Evolutionary conservation across 1,139 yeast genomes (phyloP).

Genomic region (Nakaseomyces kungkrabaensis): DNA sequence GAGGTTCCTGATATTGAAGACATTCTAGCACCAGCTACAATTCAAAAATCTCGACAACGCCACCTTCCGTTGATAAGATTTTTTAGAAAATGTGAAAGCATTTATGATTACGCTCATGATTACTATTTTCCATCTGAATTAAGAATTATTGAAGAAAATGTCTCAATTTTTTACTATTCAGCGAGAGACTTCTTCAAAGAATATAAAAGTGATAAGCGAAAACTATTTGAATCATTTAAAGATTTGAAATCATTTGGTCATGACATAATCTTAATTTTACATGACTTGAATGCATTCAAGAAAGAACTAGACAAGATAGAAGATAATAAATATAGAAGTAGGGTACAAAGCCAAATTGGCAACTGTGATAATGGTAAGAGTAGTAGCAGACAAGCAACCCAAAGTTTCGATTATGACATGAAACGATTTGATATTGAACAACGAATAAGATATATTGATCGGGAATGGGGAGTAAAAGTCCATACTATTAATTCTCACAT

Average conservation of each 20-base stretch:
- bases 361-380: slow-evolving; percentile 13
- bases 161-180: slow-evolving; percentile 37
- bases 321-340: slow-evolving; percentile 37
- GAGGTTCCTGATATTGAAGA: slow-evolving; percentile 12
- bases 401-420: slow-evolving; percentile 12
- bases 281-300: slow-evolving; percentile 40
- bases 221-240: slow-evolving; percentile 16
- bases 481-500: slow-evolving; percentile 25
- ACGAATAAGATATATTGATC: slow-evolving; percentile 18
- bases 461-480: slow-evolving; percentile 20
- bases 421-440: slow-evolving; percentile 16
- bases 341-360: slow-evolving; percentile 21
- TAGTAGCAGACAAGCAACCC: slow-evolving; percentile 7
- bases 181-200: slow-evolving; percentile 37
- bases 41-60: slow-evolving; percentile 17
- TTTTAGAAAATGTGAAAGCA: slow-evolving; percentile 30
- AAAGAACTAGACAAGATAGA: slow-evolving; percentile 37
- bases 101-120: slow-evolving; percentile 39
- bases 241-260: slow-evolving; percentile 22
- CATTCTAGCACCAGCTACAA: slow-evolving; percentile 26
- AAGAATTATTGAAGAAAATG: slow-evolving; percentile 35
- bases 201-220: slow-evolving; percentile 27
- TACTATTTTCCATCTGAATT: slow-evolving; percentile 45
- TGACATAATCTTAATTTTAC: slow-evolving; percentile 37
- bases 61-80: slow-evolving; percentile 28